These are phyloP conservation scores for Halocafeteria seosinensis DNA, from an alignment of 108 stramenopile species.

Conservation along the genomic window DNA sequence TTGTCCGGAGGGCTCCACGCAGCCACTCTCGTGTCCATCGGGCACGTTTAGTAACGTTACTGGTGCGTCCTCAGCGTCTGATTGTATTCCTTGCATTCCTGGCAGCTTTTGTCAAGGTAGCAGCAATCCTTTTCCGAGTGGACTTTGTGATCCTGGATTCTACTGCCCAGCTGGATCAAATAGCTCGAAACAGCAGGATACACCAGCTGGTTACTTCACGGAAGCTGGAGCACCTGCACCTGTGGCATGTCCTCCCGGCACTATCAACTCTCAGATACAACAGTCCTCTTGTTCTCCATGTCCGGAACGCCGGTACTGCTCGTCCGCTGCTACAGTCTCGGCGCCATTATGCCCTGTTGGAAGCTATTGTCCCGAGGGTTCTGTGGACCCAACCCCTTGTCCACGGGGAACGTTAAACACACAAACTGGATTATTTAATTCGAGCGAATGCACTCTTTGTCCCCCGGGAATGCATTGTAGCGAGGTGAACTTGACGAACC, in stretches of 20 bases:
- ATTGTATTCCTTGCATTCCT: conserved; percentile 21
- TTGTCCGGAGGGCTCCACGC: conserved; percentile 7
- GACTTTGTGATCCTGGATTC: background rate
- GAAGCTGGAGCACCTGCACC: background rate
- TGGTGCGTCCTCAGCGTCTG: conserved; percentile 8
- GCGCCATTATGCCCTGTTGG: conserved; percentile 18
- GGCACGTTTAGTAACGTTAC: conserved; percentile 17
- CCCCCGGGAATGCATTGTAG: conserved; percentile 17
- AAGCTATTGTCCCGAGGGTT: conserved; percentile 25
- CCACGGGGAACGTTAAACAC: conserved; percentile 15
- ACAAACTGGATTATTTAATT: background rate
- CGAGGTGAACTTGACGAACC: background rate
- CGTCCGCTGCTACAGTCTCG: background rate
- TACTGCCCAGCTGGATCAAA: conserved; percentile 15
- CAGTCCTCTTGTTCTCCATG: conserved; percentile 21
- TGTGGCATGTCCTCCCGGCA: conserved; percentile 27
- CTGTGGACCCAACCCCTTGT: conserved; percentile 11
- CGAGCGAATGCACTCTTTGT: conserved; percentile 24
- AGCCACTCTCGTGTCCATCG: conserved; percentile 4
- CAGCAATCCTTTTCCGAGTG: background rate
- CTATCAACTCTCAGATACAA: conserved; percentile 5
- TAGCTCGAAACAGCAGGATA: conserved; percentile 14
- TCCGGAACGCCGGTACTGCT: conserved; percentile 29
- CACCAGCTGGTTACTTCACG: background rate
- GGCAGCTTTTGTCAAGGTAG: conserved; percentile 23